Percentiles rank a stretch among this genome's conserved stretches.
Evolutionary conservation across 495 filamentous ascomycete species (phyloP).

Genomic region (Lichenothelia convexa): DNA sequence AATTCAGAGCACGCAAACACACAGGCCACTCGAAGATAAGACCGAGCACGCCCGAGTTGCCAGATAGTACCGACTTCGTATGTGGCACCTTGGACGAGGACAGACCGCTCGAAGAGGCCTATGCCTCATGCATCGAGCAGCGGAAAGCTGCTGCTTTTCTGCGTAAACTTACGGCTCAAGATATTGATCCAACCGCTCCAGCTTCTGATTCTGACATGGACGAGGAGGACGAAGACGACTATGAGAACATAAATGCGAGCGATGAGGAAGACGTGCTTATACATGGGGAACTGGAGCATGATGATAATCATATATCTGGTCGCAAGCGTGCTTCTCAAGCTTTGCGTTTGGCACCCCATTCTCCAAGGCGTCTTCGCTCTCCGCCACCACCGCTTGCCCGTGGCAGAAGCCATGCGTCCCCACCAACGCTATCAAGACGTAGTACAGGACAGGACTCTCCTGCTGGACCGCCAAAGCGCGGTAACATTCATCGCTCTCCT

Average conservation of each 20-base stretch:
- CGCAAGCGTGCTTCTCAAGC: conserved; percentile 17
- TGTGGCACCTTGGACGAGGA: conserved; percentile 95
- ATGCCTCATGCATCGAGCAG: conserved; percentile 67
- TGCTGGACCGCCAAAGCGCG: too few species aligned
- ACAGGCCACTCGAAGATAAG: conserved; percentile 41
- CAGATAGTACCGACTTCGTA: conserved; percentile 95
- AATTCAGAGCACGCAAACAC: conserved; percentile 20
- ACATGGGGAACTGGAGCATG: conserved; percentile 15
- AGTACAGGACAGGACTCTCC: too few species aligned
- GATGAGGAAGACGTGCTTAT: conserved; percentile 35
- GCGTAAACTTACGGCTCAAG: conserved; percentile 64
- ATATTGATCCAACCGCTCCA: conserved; percentile 94
- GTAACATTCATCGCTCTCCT: too few species aligned
- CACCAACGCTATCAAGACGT: too few species aligned
- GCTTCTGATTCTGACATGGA: conserved; percentile 66
- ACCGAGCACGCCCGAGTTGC: conserved; percentile 39
- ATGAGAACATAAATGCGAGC: conserved; percentile 33
- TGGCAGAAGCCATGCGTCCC: conserved; percentile 13
- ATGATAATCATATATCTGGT: conserved; percentile 23
- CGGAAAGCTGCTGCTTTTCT: conserved; percentile 54
- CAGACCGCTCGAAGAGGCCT: conserved; percentile 78
- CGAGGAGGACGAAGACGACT: conserved; percentile 50
- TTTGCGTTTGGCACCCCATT: conserved; percentile 27
- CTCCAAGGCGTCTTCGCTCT: conserved; percentile 31
- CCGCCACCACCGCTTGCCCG: conserved; percentile 22